Evolutionary conservation across 306 rosid genomes (phyloP).

Genomic region (Herpetospermum pedunculosum): DNA sequence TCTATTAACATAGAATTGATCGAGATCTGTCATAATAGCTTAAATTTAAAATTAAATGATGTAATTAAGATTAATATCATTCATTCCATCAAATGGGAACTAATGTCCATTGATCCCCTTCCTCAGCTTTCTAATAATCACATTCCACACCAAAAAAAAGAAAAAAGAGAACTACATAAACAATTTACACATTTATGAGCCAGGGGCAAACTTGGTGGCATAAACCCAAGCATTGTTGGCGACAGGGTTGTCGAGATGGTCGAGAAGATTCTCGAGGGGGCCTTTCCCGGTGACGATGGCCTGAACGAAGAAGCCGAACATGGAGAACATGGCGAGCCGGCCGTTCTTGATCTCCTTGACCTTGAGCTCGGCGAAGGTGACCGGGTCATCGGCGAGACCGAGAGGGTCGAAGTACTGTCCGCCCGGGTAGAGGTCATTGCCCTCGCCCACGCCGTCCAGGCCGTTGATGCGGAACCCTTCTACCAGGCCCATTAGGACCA

Average conservation of each 20-base stretch:
- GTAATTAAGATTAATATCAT: background rate
- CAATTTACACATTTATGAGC: background rate
- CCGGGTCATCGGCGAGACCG: constrained; percentile 1
- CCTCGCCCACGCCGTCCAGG: background rate
- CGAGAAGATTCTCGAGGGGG: background rate
- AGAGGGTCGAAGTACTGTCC: constrained; percentile 7
- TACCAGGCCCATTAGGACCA: background rate
- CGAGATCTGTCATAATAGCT: too few species aligned
- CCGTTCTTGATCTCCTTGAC: constrained; percentile 11
- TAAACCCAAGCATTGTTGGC: constrained; percentile 7
- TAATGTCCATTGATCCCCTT: background rate
- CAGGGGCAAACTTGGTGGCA: constrained; percentile 9
- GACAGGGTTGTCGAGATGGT: constrained; percentile 1
- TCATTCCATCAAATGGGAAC: background rate
- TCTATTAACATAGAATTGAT: too few species aligned
- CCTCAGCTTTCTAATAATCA: background rate
- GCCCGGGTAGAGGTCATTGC: constrained; percentile 5
- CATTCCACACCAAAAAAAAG: background rate
- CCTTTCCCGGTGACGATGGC: constrained; percentile 4
- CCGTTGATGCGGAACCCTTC: constrained; percentile 9
- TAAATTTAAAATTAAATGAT: too few species aligned
- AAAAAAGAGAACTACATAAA: background rate
- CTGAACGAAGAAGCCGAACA: constrained; percentile 5
- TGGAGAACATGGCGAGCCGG: constrained; percentile 3
- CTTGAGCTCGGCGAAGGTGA: background rate